Evolutionary conservation across 257 asterid species (phyloP).

Genomic region (Nicotiana undulata): DNA sequence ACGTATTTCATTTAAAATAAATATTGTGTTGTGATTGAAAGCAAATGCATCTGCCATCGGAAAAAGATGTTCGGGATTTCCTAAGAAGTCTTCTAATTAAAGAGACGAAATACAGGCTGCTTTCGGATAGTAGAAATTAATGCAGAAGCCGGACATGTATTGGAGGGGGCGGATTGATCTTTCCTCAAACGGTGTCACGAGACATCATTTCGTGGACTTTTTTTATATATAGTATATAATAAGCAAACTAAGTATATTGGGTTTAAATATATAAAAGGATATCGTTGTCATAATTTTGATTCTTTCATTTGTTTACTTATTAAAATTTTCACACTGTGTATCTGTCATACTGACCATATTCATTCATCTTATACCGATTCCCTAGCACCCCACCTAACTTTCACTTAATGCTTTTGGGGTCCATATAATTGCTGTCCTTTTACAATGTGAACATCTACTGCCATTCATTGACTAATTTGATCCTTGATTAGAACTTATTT

Average conservation of each 20-base stretch:
- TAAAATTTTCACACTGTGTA: too few species aligned
- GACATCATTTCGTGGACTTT: too few species aligned
- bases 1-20: too few species aligned
- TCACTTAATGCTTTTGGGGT: background rate
- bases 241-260: too few species aligned
- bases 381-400: background rate
- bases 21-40: background rate
- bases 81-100: background rate
- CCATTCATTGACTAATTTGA: background rate
- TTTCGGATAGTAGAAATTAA: background rate
- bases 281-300: too few species aligned
- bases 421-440: background rate
- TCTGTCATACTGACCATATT: too few species aligned
- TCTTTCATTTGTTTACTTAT: too few species aligned
- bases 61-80: background rate
- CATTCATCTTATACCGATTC: too few species aligned
- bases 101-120: background rate
- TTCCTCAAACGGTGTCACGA: too few species aligned
- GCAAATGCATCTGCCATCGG: background rate
- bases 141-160: background rate
- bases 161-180: too few species aligned
- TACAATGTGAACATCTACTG: background rate
- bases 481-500: background rate
- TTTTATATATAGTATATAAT: too few species aligned
- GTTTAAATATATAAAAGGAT: too few species aligned